These are phyloP conservation scores for Collybia sordida DNA, from an alignment of 768 basidiomycete species.

Conservation along the genomic window DNA sequence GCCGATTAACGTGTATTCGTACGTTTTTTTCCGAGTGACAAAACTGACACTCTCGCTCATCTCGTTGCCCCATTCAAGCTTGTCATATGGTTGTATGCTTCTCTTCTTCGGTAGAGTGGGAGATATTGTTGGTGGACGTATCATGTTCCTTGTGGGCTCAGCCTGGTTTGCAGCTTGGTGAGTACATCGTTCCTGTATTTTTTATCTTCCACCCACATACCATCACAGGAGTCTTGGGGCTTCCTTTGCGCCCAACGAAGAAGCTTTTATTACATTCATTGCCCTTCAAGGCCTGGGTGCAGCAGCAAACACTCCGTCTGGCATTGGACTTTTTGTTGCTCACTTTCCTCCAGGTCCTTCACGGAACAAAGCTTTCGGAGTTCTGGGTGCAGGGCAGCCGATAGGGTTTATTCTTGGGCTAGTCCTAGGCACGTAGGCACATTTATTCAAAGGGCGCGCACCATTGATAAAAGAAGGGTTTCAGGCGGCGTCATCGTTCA, in stretches of 20 bases:
- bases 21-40: not conserved
- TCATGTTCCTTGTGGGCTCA: not conserved
- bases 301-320: not conserved
- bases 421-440: not conserved
- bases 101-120: conserved; percentile 2
- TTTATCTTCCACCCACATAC: not conserved
- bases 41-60: not conserved
- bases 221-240: not conserved
- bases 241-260: not conserved
- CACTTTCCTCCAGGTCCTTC: not conserved
- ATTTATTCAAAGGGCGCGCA: not conserved
- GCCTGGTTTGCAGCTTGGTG: conserved; percentile 1
- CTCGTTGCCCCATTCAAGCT: not conserved
- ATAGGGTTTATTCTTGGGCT: conserved; percentile 2
- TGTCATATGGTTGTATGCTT: not conserved
- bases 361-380: conserved; percentile 1
- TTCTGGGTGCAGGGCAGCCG: conserved; percentile 1
- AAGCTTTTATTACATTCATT: not conserved
- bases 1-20: conserved; percentile 1
- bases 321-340: not conserved
- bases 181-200: not conserved
- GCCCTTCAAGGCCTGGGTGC: not conserved
- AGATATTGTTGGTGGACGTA: not conserved
- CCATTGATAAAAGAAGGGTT: not conserved
- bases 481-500: not conserved